Evolutionary conservation across 1,284 basidiomycete genomes (phyloP), one percentile per base, ranked within the genome.

Genomic region (Ustilago crameri): DNA sequence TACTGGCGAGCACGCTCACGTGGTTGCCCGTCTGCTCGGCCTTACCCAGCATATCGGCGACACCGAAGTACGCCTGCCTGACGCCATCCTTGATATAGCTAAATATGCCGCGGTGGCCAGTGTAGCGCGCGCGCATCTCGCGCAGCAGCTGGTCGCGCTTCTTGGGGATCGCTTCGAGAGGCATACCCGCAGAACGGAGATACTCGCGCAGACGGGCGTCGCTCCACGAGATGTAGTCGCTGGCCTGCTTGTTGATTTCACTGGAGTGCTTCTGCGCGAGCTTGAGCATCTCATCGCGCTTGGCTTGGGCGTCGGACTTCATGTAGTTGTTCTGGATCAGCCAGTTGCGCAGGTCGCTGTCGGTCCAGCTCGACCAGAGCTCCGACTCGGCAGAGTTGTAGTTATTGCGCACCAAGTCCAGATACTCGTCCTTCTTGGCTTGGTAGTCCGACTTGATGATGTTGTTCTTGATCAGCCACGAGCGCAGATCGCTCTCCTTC

Each of bases 81-180:
- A 78, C 73, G 34, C 70, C 74, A 47, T 78, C 75, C 68, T 79
- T 80, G 59, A 79, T 57, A 37, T 70, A 68, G 45, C 55, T 63
- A 22, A 79, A 65, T 34, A 78, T 59, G 50, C 76, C 68, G 34
- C 62, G 56, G 54, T 79, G 69, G 20, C 78, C 75, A 22, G 60
- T 62, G 72, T 78, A 82, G 27, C 80, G 67, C 2, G 80, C 80
- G 14, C 81, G 67, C 68, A 80, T 78, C 66, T 77, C 72, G 45
- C 80, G 71, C 61, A 82, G 51, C 50, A 83, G 66, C 58, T 78
- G 60, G 35, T 79, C 64, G 23, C 81, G 67, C 63, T 75, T 75
- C 62, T 65, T 69, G 43, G 76, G 79, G 27, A 77, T 54, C 41
- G 74, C 34, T 40, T 74, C 68, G 7, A 73, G 35, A n/a, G 52